Conservation (phyloP, 192 early-diverging fungal species). For the Cladochytrium replicatum region DNA sequence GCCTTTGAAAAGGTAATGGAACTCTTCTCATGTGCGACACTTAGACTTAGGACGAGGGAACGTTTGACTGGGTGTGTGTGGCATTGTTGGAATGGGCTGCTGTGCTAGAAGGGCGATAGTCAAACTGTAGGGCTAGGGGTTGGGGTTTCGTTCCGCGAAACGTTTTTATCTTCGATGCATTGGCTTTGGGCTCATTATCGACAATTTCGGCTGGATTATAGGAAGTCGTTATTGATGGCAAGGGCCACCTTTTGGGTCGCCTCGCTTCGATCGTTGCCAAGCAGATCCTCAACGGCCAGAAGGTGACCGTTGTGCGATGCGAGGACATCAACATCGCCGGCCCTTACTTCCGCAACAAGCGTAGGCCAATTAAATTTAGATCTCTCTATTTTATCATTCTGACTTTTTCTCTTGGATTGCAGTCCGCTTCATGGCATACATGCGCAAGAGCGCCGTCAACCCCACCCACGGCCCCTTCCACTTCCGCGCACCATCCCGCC, state of each 20-base stretch:
- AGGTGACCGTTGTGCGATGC: slow-evolving; percentile 93
- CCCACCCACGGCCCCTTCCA: slow-evolving; percentile 95
- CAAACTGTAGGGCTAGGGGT: too few relatives aligned
- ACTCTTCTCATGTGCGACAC: too few relatives aligned
- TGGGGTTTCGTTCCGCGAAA: too few relatives aligned
- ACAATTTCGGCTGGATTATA: too few relatives aligned
- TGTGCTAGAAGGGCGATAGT: too few relatives aligned
- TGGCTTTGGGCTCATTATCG: too few relatives aligned
- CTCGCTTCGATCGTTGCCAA: slow-evolving; percentile 96
- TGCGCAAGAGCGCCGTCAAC: slow-evolving; percentile 97
- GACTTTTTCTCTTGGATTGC: slow-evolving; percentile 4
- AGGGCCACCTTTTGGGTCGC: slow-evolving; percentile 97
- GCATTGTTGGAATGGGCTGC: too few relatives aligned
- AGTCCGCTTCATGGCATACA: slow-evolving; percentile 93
- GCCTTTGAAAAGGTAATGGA: too few relatives aligned
- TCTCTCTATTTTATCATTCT: slow-evolving; percentile 9
- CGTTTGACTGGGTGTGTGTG: too few relatives aligned
- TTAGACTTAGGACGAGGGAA: too few relatives aligned
- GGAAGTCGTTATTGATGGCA: slow-evolving; percentile 98
- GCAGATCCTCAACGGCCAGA: slow-evolving; percentile 95
- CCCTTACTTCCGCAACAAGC: slow-evolving; percentile 99
- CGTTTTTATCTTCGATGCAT: too few relatives aligned
- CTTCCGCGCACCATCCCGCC: slow-evolving; percentile 94
- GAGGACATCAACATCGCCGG: slow-evolving; percentile 98
- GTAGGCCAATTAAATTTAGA: slow-evolving; percentile 56